Conservation (phyloP, 1,139 yeast species). For the Hansenula lynferdii region DNA sequence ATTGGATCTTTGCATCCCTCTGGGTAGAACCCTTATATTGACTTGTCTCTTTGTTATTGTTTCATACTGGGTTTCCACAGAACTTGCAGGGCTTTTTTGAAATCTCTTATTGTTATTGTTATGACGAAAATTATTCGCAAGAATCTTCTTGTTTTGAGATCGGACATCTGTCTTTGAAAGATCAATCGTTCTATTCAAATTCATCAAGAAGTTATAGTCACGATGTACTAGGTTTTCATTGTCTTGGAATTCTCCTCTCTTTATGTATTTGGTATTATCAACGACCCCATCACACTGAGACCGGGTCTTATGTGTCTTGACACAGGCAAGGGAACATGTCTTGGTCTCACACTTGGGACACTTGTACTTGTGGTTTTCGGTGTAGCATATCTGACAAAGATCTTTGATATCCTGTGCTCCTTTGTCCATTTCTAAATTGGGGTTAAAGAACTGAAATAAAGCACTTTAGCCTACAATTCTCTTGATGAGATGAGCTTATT, state of each 20-base stretch:
- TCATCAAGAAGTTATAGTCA: constrained; percentile 74
- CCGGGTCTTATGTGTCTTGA: constrained; percentile 60
- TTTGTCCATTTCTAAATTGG: neutral
- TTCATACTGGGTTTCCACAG: constrained; percentile 5
- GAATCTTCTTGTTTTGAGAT: constrained; percentile 24
- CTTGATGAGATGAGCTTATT: neutral
- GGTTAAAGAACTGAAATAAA: no score
- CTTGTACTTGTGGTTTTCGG: constrained; percentile 51
- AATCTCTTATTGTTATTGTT: constrained; percentile 7
- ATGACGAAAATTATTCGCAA: constrained; percentile 15
- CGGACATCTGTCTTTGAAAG: constrained; percentile 47
- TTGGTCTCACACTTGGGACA: constrained; percentile 74
- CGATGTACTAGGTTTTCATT: constrained; percentile 53
- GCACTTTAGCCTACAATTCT: no score
- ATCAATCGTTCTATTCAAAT: constrained; percentile 52
- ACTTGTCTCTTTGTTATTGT: constrained; percentile 41
- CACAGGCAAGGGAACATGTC: constrained; percentile 73
- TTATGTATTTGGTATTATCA: constrained; percentile 56
- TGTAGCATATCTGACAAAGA: constrained; percentile 50
- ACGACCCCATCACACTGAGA: constrained; percentile 63
- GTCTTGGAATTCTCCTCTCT: constrained; percentile 29
- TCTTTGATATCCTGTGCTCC: neutral
- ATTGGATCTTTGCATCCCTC: constrained; percentile 69
- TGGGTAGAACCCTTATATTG: constrained; percentile 49
- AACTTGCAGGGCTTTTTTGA: constrained; percentile 2